Conservation (phyloP, 2,329 filamentous ascomycete species). For the Ceratocystis albifundus region DNA sequence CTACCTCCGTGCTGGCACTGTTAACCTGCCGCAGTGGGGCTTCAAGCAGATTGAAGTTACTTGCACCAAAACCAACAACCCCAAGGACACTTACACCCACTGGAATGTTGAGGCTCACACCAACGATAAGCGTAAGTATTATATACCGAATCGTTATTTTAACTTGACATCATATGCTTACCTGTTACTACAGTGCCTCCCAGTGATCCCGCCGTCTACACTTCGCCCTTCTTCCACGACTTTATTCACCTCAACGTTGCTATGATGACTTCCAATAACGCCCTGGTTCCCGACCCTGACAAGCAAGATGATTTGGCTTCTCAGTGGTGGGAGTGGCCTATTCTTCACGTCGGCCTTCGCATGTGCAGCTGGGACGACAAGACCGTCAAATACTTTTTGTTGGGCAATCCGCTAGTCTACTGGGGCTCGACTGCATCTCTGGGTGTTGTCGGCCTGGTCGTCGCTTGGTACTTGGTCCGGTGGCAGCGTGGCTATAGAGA, state of each 20-base stretch:
- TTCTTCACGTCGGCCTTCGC: conserved; percentile 85
- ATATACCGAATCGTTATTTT: background rate
- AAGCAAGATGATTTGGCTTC: conserved; percentile 98
- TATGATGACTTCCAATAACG: conserved; percentile 99
- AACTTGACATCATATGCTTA: conserved; percentile 29
- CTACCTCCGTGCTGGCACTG: conserved; percentile 88
- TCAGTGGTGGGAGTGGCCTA: conserved; percentile 96
- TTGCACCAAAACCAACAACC: conserved; percentile 86
- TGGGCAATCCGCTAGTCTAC: conserved; percentile 92
- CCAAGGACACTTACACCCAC: conserved; percentile 86
- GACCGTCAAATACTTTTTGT: conserved; percentile 94
- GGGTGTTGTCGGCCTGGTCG: conserved; percentile 56
- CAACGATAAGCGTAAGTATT: conserved; percentile 75
- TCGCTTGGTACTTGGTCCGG: conserved; percentile 76
- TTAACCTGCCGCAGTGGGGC: conserved; percentile 96
- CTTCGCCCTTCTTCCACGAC: conserved; percentile 93
- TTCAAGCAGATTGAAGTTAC: conserved; percentile 99
- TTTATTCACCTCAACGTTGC: conserved; percentile 97
- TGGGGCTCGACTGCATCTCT: conserved; percentile 82
- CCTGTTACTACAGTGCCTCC: conserved; percentile 55
- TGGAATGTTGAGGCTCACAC: conserved; percentile 96
- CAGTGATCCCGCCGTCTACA: conserved; percentile 82
- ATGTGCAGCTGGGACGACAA: conserved; percentile 98
- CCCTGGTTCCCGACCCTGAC: conserved; percentile 90
- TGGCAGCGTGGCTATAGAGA: conserved; percentile 94